Evolutionary conservation across 2,329 filamentous ascomycete genomes (phyloP), one percentile per base, ranked within the genome.

Genomic region (Penicillium polonicum): DNA sequence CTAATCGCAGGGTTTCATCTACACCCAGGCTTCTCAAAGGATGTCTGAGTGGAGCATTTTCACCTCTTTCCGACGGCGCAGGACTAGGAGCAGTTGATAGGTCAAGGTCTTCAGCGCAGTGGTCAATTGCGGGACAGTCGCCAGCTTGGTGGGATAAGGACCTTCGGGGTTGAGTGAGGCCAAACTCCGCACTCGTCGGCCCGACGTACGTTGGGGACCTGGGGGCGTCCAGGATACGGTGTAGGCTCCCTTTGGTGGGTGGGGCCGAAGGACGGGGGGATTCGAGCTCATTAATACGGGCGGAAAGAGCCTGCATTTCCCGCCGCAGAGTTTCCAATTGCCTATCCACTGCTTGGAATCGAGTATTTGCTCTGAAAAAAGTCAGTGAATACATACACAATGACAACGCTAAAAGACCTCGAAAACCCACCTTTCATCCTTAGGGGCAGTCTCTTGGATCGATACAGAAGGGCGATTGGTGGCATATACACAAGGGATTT

Each of bases 1-100:
- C 88, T 15, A 96, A 76, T 0, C 90, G 85, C 12, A 92, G 73
- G 64, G 92, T 89, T 70, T 97, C 91, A 42, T 90, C 85, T 67
- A 87, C 85, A 42, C 83, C 84, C 38, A 94, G 82, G 17, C 85
- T 83, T 81, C 89, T 89, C 15, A 96, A 81, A 0, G 90, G 90
- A 68, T 96, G 91, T 59, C 82, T 78, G 57, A 76, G 72, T 9
- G 64, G 70, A 60, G 76, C 76, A 13, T 42, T 43, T 21, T 62
- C 68, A 8, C 64, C 60, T 7, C 72, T 57, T 48, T 68, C 60
- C 21, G 66, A 62, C 31, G 68, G 63, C 21, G 60, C 59, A 0
- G 64, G 63, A 35, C 67, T 71, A 2, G 56, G 58, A 2, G 61
- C 61, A 9, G 59, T 44, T 19, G 65, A 68, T 17, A 55, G n/a